Conservation (phyloP, 1,284 basidiomycete genomes). For the Agaricales sp. region DNA sequence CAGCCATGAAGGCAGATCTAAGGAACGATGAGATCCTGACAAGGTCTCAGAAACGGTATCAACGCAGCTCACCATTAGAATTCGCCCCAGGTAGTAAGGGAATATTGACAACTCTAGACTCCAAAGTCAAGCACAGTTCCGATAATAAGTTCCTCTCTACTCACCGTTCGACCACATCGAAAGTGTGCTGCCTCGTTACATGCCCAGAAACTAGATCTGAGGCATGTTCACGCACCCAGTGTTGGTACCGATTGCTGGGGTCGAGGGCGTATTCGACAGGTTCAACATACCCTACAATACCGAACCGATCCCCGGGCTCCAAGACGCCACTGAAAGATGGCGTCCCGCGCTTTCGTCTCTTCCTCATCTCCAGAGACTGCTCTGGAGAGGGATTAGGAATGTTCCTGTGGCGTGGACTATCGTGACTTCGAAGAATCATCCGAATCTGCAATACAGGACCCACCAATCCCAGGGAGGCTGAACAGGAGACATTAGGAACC, state of each 20-base stretch:
- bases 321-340: slow-evolving; percentile 26
- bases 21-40: slow-evolving; percentile 4
- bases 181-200: slow-evolving; percentile 33
- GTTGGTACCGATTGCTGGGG: slow-evolving; percentile 50
- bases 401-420: slow-evolving; percentile 28
- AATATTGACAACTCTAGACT: slow-evolving; percentile 39
- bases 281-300: slow-evolving; percentile 37
- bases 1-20: slow-evolving; percentile 31
- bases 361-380: slow-evolving; percentile 21
- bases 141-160: slow-evolving; percentile 9
- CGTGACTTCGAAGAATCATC: background rate
- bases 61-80: slow-evolving; percentile 27
- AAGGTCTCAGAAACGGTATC: background rate
- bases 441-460: slow-evolving; percentile 6
- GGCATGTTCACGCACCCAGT: slow-evolving; percentile 31
- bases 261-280: slow-evolving; percentile 29
- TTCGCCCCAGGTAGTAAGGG: slow-evolving; percentile 36
- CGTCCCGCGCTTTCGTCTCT: slow-evolving; percentile 30
- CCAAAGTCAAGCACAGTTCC: too few relatives aligned
- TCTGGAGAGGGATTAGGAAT: slow-evolving; percentile 34
- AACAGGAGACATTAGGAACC: background rate
- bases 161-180: slow-evolving; percentile 41
- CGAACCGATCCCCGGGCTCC: background rate
- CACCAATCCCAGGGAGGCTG: slow-evolving; percentile 60
- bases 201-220: slow-evolving; percentile 30